Percentiles rank a stretch among this genome's conserved stretches.
Conservation (phyloP, 768 basidiomycete species). For the Suillus americanus region DNA sequence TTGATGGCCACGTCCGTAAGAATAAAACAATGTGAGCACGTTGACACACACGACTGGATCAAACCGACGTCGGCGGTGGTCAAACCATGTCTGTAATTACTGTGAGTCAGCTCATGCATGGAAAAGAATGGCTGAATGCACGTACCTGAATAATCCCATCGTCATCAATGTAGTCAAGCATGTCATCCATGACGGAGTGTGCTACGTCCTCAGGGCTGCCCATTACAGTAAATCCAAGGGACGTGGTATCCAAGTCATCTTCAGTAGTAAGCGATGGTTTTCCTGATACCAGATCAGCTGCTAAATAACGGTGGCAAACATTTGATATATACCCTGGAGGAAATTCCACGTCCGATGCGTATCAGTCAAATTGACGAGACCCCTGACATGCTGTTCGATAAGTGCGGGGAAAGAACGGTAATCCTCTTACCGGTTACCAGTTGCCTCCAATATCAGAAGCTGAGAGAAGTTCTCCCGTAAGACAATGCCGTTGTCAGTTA, state of each 20-base stretch:
- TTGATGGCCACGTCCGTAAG: constrained; percentile 46
- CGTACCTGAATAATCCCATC: constrained; percentile 55
- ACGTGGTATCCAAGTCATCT: constrained; percentile 58
- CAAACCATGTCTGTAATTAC: constrained; percentile 48
- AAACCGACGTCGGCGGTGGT: constrained; percentile 47
- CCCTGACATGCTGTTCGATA: constrained; percentile 25
- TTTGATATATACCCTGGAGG: constrained; percentile 40
- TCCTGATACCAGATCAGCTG: constrained; percentile 21
- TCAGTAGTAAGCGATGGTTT: constrained; percentile 45
- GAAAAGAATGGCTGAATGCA: not conserved
- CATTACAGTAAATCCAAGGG: constrained; percentile 48
- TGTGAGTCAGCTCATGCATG: not conserved
- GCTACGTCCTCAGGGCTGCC: constrained; percentile 31
- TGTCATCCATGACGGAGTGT: constrained; percentile 53
- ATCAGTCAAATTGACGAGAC: constrained; percentile 40
- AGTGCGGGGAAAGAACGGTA: constrained; percentile 1
- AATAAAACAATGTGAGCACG: constrained; percentile 48
- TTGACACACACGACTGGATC: constrained; percentile 57
- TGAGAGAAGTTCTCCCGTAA: constrained; percentile 58
- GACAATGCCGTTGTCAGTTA: constrained; percentile 40
- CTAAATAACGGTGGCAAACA: not conserved
- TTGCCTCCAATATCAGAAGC: constrained; percentile 55
- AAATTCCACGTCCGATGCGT: constrained; percentile 53
- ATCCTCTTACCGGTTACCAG: constrained; percentile 39
- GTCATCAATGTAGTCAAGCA: constrained; percentile 47